phyloP scores from a whole-genome alignment of 2,329 filamentous ascomycete genomes.

The Talaromyces sp. region DNA sequence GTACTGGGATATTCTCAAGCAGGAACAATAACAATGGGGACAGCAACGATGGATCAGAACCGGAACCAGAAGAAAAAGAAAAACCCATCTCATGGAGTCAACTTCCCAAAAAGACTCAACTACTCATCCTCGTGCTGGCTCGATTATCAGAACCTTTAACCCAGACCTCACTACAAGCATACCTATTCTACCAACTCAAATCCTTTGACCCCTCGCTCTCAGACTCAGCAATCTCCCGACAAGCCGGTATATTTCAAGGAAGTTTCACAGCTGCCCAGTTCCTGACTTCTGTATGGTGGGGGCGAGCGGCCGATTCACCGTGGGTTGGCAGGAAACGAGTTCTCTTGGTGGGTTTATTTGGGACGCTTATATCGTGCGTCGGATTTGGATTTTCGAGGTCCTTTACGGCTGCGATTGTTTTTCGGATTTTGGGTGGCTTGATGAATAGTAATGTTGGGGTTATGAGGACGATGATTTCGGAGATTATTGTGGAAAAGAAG shows the following conservation, averaged over 20 bases:
- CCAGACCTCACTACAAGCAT: slow-evolving; percentile 70
- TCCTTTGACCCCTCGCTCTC: slow-evolving; percentile 61
- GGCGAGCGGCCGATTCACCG: slow-evolving; percentile 61
- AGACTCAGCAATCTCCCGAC: slow-evolving; percentile 63
- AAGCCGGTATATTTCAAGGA: slow-evolving; percentile 72
- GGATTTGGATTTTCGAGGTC: slow-evolving; percentile 65
- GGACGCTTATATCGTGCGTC: slow-evolving; percentile 60
- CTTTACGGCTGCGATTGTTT: slow-evolving; percentile 59
- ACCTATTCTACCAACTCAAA: slow-evolving; percentile 84
- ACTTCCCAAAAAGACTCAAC: slow-evolving; percentile 70
- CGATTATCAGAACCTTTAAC: slow-evolving; percentile 77
- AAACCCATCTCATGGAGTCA: slow-evolving; percentile 60
- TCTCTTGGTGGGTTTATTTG: slow-evolving; percentile 68
- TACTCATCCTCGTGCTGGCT: slow-evolving; percentile 70
- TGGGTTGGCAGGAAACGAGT: slow-evolving; percentile 69
- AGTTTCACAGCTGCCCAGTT: slow-evolving; percentile 80
- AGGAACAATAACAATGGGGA: too few species aligned
- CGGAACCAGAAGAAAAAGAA: slow-evolving; percentile 4
- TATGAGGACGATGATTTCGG: slow-evolving; percentile 68
- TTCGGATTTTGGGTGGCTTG: slow-evolving; percentile 61
- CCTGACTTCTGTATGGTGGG: slow-evolving; percentile 77
- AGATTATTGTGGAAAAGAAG: slow-evolving; percentile 66
- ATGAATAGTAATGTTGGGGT: slow-evolving; percentile 70
- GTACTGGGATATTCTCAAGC: not conserved
- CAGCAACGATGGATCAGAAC: not conserved